Evolutionary conservation across 2,329 filamentous ascomycete species (phyloP).

Genomic region (Bipolaris victoriae): DNA sequence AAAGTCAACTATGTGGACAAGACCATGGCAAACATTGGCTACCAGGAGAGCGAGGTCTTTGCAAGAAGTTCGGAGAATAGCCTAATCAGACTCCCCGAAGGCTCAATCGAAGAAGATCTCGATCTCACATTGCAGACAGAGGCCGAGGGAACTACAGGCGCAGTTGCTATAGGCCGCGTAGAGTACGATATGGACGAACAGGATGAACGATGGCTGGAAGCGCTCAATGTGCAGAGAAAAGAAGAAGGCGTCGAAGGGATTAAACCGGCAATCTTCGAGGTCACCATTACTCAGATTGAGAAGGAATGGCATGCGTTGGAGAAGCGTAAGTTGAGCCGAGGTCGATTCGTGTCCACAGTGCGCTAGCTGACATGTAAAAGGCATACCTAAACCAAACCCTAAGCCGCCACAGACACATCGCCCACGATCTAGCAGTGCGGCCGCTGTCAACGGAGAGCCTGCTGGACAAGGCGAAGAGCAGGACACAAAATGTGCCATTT

Average conservation of each 20-base stretch:
- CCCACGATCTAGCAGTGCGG: conserved; percentile 89
- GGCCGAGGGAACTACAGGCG: conserved; percentile 62
- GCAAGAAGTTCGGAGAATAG: conserved; percentile 72
- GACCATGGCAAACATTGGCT: conserved; percentile 93
- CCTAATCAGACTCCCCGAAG: conserved; percentile 68
- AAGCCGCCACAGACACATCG: conserved; percentile 95
- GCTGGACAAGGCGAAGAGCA: conserved; percentile 84
- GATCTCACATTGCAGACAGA: conserved; percentile 65
- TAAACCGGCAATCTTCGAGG: conserved; percentile 93
- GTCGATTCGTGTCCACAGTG: neutral
- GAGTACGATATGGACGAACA: conserved; percentile 99
- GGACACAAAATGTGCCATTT: conserved; percentile 96
- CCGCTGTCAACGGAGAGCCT: conserved; percentile 92
- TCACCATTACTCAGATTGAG: conserved; percentile 98
- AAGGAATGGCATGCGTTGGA: conserved; percentile 98
- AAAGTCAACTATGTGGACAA: conserved; percentile 93
- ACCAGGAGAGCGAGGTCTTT: conserved; percentile 93
- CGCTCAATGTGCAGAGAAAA: conserved; percentile 78
- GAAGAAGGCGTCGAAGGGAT: conserved; percentile 78
- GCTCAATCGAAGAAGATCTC: conserved; percentile 67
- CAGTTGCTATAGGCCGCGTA: conserved; percentile 71
- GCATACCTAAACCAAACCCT: conserved; percentile 93
- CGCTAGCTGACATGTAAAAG: conserved; percentile 29
- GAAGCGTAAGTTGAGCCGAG: conserved; percentile 63
- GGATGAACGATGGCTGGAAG: conserved; percentile 93